Evolutionary conservation across 2,329 filamentous ascomycete species (phyloP).

Genomic region (Fusarium tupiense): DNA sequence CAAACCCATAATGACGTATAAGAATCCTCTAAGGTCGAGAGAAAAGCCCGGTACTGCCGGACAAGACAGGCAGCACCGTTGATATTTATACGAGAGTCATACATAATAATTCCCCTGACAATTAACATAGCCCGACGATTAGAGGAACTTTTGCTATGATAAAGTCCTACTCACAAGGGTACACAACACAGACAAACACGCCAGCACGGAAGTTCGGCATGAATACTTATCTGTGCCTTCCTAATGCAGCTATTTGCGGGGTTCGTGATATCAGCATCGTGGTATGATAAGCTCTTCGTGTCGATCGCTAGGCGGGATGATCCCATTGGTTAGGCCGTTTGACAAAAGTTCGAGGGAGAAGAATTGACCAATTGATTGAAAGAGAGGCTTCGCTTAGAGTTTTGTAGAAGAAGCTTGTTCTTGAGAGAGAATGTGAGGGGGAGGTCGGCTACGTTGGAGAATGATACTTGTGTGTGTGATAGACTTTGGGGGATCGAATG

Average conservation of each 20-base stretch:
- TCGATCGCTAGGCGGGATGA: not conserved
- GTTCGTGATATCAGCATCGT: constrained; percentile 4
- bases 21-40: not conserved
- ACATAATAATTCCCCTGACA: not conserved
- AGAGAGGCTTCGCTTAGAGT: not conserved
- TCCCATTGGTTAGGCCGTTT: not conserved
- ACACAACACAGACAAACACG: not conserved
- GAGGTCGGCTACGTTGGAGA: not conserved
- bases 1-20: not conserved
- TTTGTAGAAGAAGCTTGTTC: not conserved
- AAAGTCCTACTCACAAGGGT: not conserved
- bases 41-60: fast-evolving
- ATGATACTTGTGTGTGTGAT: not conserved
- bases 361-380: not conserved
- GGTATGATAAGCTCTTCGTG: not conserved
- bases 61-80: too few relatives aligned
- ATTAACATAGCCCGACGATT: not conserved
- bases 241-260: constrained; percentile 28
- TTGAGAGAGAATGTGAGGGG: too few relatives aligned
- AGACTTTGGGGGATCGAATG: not conserved
- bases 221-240: constrained; percentile 17
- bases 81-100: not conserved
- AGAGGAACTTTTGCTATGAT: constrained; percentile 10
- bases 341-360: not conserved
- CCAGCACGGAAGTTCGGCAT: constrained; percentile 29